These are phyloP conservation scores for Hyaloscypha bicolor DNA, from an alignment of 495 filamentous ascomycete species.

Conservation along the genomic window DNA sequence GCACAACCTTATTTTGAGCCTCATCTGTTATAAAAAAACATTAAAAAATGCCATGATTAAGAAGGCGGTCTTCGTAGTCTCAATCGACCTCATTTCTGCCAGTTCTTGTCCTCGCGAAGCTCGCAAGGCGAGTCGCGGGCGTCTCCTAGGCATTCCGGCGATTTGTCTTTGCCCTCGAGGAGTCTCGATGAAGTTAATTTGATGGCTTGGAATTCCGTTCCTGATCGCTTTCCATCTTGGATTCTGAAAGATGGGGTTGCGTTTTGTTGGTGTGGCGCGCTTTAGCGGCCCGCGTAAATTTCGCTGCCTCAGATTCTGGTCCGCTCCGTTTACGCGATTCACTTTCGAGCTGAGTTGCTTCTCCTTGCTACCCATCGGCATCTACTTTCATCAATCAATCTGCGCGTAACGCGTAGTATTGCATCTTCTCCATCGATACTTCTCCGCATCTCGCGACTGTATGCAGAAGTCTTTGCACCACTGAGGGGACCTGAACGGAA, in stretches of 20 bases:
- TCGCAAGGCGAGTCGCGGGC: neutral
- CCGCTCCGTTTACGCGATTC: neutral
- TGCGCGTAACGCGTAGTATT: neutral
- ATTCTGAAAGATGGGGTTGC: neutral
- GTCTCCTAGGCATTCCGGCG: neutral
- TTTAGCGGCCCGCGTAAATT: neutral
- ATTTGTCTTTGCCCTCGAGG: neutral
- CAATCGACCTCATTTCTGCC: neutral
- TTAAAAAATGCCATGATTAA: neutral
- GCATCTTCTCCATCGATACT: neutral
- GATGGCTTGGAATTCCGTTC: neutral
- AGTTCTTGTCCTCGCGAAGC: neutral
- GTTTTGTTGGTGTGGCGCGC: neutral
- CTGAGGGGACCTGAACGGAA: neutral
- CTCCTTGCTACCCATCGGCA: neutral
- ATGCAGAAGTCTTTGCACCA: neutral
- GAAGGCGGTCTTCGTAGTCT: neutral
- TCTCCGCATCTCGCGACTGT: neutral
- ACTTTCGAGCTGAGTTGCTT: neutral
- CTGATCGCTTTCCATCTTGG: neutral
- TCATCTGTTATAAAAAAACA: slow-evolving; percentile 9
- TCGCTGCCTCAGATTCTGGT: neutral
- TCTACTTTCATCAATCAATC: slow-evolving; percentile 3
- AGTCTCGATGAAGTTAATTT: neutral
- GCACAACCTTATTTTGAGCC: slow-evolving; percentile 22